Conservation (phyloP, 2,329 filamentous ascomycete genomes). For the Simplicillium sp. region DNA sequence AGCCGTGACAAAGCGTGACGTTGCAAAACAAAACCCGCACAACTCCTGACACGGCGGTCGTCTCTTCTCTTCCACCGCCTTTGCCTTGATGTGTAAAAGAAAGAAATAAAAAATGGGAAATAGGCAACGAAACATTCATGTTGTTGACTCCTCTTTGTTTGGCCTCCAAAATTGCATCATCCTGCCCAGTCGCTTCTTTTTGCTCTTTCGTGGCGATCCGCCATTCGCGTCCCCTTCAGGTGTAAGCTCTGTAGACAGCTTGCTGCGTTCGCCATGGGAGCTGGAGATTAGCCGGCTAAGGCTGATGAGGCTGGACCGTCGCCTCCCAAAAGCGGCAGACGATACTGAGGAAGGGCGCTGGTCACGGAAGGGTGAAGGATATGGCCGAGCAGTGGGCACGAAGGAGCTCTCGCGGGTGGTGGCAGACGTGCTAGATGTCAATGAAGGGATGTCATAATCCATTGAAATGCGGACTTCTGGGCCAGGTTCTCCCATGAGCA, state of each 20-base stretch:
- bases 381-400: slow-evolving; percentile 32
- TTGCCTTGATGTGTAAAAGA: too few relatives aligned
- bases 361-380: slow-evolving; percentile 37
- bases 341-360: slow-evolving; percentile 55
- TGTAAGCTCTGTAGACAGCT: slow-evolving; percentile 60
- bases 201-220: slow-evolving; percentile 51
- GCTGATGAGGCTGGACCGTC: slow-evolving; percentile 68
- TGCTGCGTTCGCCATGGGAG: slow-evolving; percentile 65
- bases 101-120: too few relatives aligned
- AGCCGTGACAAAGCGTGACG: not conserved
- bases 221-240: slow-evolving; percentile 41
- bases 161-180: slow-evolving; percentile 74
- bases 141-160: slow-evolving; percentile 30
- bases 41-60: too few relatives aligned
- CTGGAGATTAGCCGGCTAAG: slow-evolving; percentile 68
- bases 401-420: slow-evolving; percentile 61
- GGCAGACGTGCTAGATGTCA: slow-evolving; percentile 67
- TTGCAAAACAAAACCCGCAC: too few relatives aligned
- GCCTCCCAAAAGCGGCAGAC: slow-evolving; percentile 53
- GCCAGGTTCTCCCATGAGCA: slow-evolving; percentile 64
- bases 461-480: slow-evolving; percentile 63
- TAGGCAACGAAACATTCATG: not conserved
- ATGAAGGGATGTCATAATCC: slow-evolving; percentile 60
- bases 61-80: slow-evolving; percentile 5
- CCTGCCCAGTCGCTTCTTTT: slow-evolving; percentile 60